These are phyloP conservation scores for Cnidoscolus chayamansa DNA, from an alignment of 441 rosid species.

Conservation along the genomic window DNA sequence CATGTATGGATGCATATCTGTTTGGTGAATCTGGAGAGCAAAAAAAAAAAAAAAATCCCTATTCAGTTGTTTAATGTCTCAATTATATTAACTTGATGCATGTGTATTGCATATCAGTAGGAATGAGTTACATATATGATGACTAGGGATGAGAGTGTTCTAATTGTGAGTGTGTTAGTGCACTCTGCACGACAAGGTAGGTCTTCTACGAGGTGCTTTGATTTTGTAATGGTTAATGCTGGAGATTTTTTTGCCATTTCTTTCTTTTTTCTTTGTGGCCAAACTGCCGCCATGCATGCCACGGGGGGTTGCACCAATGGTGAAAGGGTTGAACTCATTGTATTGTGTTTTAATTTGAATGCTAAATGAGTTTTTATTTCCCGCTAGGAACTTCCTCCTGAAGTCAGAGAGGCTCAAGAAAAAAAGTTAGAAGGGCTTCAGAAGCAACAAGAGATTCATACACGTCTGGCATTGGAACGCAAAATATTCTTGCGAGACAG, in stretches of 20 bases:
- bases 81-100: too few species aligned
- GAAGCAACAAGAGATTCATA: slow-evolving; percentile 84
- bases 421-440: slow-evolving; percentile 69
- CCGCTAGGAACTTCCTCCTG: slow-evolving; percentile 60
- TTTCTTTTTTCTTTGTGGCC: not conserved
- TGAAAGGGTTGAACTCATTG: not conserved
- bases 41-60: too few species aligned
- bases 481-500: slow-evolving; percentile 80
- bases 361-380: slow-evolving; percentile 7
- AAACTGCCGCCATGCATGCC: too few species aligned
- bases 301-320: not conserved
- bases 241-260: not conserved
- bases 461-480: slow-evolving; percentile 80
- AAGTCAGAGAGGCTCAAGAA: slow-evolving; percentile 68
- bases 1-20: not conserved
- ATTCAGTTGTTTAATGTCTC: too few species aligned
- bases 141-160: too few species aligned
- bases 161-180: too few species aligned
- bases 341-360: slow-evolving; percentile 9
- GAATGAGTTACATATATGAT: too few species aligned
- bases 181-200: too few species aligned
- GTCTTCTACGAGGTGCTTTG: not conserved
- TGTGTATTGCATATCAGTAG: too few species aligned
- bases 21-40: too few species aligned
- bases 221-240: not conserved